Percentiles rank a stretch among this genome's conserved stretches.
These are phyloP conservation scores for Cicer judaicum DNA, from an alignment of 306 rosid species.

Conservation along the genomic window DNA sequence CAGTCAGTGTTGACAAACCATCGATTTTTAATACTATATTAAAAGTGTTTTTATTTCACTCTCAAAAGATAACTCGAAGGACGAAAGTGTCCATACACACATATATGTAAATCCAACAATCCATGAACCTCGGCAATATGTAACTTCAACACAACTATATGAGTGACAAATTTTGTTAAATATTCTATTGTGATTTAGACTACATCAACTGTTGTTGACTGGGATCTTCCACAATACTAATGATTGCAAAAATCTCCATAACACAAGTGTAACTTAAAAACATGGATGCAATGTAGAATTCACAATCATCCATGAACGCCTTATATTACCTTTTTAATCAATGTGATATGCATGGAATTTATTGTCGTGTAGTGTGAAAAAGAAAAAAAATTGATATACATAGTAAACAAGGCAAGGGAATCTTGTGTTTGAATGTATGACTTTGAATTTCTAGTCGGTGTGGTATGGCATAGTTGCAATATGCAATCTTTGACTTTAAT, in stretches of 20 bases:
- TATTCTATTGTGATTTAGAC: too few relatives aligned
- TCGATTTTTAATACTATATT: too few relatives aligned
- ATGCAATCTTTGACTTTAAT: constrained; percentile 52
- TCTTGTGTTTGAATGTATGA: constrained; percentile 17
- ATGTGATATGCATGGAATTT: not conserved
- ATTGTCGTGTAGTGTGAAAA: constrained; percentile 38
- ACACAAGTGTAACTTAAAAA: not conserved
- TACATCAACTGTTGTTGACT: too few relatives aligned
- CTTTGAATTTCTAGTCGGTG: constrained; percentile 45
- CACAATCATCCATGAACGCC: not conserved
- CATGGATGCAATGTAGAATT: constrained; percentile 12
- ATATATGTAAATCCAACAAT: too few relatives aligned
- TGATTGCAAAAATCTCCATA: not conserved
- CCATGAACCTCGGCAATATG: too few relatives aligned
- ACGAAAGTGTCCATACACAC: too few relatives aligned
- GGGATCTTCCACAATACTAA: not conserved
- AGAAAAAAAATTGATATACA: constrained; percentile 32
- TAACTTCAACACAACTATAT: too few relatives aligned
- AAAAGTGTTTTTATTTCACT: too few relatives aligned
- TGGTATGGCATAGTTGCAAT: constrained; percentile 40
- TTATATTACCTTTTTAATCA: constrained; percentile 9
- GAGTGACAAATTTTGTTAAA: too few relatives aligned
- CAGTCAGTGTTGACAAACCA: too few relatives aligned
- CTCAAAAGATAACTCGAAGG: too few relatives aligned
- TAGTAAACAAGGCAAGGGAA: constrained; percentile 31